Evolutionary conservation across 2,329 filamentous ascomycete species (phyloP).

Genomic region (Trichophyton simii): DNA sequence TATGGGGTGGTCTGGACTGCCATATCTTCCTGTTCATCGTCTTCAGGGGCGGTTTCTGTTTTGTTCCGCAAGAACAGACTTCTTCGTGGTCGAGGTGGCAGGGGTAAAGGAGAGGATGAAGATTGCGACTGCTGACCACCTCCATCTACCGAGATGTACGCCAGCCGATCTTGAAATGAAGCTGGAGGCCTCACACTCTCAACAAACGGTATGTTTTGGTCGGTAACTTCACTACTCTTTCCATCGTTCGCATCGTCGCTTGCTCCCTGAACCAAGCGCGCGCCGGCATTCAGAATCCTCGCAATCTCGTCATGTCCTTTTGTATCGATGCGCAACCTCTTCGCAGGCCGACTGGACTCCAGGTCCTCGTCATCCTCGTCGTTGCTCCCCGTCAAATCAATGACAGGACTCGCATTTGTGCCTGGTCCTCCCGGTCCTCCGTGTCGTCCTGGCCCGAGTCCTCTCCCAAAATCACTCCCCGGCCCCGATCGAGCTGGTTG

Average conservation of each 20-base stretch:
- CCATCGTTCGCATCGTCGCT: background rate
- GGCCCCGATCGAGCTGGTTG: background rate
- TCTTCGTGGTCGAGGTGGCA: conserved; percentile 29
- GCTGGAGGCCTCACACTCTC: background rate
- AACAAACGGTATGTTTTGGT: conserved; percentile 3
- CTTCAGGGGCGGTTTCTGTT: conserved; percentile 10
- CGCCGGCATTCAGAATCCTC: background rate
- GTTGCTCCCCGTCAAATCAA: conserved; percentile 25
- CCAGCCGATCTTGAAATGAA: background rate
- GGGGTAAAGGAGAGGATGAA: conserved; percentile 22
- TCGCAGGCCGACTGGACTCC: conserved; percentile 26
- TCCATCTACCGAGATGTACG: conserved; percentile 2
- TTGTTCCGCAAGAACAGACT: conserved; percentile 13
- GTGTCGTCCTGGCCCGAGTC: background rate
- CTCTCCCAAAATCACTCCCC: background rate
- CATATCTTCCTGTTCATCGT: conserved; percentile 19
- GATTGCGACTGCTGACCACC: background rate
- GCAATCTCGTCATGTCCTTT: background rate
- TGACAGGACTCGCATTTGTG: conserved; percentile 20
- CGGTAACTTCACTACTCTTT: background rate
- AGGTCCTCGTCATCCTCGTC: conserved; percentile 24
- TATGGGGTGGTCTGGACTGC: conserved; percentile 31
- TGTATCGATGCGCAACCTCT: conserved; percentile 27
- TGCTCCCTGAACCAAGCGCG: background rate
- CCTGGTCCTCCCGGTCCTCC: background rate